Conservation (phyloP, 768 basidiomycete genomes). For the Rhodotorula kratochvilovae region DNA sequence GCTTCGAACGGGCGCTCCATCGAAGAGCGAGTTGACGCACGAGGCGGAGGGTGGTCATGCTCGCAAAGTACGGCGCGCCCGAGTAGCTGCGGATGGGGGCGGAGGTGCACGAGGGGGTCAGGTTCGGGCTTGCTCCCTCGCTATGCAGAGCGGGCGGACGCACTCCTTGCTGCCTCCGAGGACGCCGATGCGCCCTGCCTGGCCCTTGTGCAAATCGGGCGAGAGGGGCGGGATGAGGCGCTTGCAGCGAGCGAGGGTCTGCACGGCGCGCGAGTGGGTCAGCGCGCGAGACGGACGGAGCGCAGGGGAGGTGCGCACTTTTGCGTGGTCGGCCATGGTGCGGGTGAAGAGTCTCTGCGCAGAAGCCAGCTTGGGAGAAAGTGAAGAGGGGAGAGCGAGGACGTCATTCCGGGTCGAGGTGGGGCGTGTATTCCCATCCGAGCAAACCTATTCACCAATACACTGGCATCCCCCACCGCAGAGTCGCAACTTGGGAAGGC, state of each 20-base stretch:
- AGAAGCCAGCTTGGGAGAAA: background rate
- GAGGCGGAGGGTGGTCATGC: slow-evolving; percentile 81
- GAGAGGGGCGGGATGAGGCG: slow-evolving; percentile 80
- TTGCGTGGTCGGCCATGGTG: slow-evolving; percentile 15
- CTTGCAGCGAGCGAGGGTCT: slow-evolving; percentile 24
- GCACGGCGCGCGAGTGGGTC: background rate
- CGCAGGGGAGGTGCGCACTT: background rate
- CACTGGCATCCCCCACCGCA: too few species aligned
- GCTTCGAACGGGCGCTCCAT: background rate
- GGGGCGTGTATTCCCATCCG: too few species aligned
- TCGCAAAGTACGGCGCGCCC: slow-evolving; percentile 92
- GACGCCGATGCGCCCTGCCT: slow-evolving; percentile 83
- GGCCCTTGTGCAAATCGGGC: slow-evolving; percentile 85
- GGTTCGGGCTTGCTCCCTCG: background rate
- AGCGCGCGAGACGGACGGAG: background rate
- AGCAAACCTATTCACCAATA: too few species aligned
- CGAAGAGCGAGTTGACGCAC: slow-evolving; percentile 48
- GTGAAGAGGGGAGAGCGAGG: too few species aligned
- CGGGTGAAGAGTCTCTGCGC: background rate
- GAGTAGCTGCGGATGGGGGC: slow-evolving; percentile 92
- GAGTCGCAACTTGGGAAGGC: too few species aligned
- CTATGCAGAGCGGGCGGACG: slow-evolving; percentile 45
- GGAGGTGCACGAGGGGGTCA: background rate
- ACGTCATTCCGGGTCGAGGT: too few species aligned
- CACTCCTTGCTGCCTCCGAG: slow-evolving; percentile 91